A percentile compares a stretch with the other conserved stretches of the same genome.
Conservation (phyloP, 2,329 filamentous ascomycete species). For the Graphilbum fragrans region DNA sequence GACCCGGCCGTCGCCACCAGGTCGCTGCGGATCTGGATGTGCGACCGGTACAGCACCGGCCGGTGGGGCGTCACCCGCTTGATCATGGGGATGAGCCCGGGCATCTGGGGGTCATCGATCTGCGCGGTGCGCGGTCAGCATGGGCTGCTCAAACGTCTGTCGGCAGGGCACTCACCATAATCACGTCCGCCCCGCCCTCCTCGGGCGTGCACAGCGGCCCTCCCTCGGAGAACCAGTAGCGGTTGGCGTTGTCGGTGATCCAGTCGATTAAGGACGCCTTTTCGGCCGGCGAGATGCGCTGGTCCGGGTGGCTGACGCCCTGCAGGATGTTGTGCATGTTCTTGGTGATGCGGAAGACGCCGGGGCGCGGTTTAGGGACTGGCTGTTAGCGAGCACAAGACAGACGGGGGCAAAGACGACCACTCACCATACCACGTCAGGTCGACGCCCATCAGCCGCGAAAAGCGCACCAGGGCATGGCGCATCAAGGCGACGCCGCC, state of each 20-base stretch:
- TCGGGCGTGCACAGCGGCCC: conserved; percentile 53
- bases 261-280: conserved; percentile 54
- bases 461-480: conserved; percentile 63
- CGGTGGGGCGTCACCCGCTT: conserved; percentile 59
- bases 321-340: conserved; percentile 84
- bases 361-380: conserved; percentile 69
- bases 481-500: conserved; percentile 75
- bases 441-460: conserved; percentile 53
- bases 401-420: too few relatives aligned
- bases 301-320: conserved; percentile 54
- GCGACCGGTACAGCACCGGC: conserved; percentile 68
- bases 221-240: conserved; percentile 59
- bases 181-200: conserved; percentile 62
- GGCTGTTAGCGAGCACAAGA: background rate
- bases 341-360: conserved; percentile 74
- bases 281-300: conserved; percentile 52
- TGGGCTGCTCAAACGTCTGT: background rate
- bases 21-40: conserved; percentile 73
- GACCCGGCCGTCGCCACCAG: conserved; percentile 49
- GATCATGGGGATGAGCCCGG: conserved; percentile 61
- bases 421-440: conserved; percentile 57
- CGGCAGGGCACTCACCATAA: conserved; percentile 38
- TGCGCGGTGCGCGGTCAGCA: conserved; percentile 12
- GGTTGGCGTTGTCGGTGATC: conserved; percentile 60
- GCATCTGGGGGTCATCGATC: conserved; percentile 81